Evolutionary conservation across 1,139 yeast species (phyloP), one percentile per base, ranked within the genome.

Genomic region (Saccharomyces hybrid): DNA sequence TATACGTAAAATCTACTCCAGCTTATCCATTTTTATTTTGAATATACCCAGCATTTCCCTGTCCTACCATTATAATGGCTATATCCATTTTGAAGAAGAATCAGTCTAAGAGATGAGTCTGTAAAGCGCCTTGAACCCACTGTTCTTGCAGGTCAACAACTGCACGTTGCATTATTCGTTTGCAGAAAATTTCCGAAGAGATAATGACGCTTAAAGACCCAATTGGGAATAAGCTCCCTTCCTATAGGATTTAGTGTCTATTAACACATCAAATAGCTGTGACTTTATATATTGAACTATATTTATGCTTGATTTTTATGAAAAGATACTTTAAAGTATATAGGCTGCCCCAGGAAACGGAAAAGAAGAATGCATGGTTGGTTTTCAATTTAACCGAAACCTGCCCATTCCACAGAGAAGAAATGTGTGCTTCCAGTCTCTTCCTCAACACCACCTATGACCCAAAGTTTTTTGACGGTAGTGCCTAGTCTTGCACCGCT

Each of bases 401-500:
- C 93, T 0, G 93, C 84, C 95, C 95, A 87, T 67, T 85, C 91
- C 1, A 87, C 72, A 0, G 90, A 83, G 64, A 80, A 86, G 55
- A 77, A 74, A 26, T 66, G 64, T 7, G 51, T 50, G n/a, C 52
- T 54, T 7, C 49, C 28, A 1, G 56, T 61, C 5, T 63, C 64
- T 11, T 59, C 58, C 44, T 57, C 58, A 26, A 66, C 71, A 28
- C 80, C 85, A 2, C 84, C 82, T 5, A 91, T 69, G 8, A 88
- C 80, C 87, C 90, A 87, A 42, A 86, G 76, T 69, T 93, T 93
- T 68, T 93, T 91, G 8, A 93, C 98, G 1, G 95, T 85, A 0
- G 98, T 90, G 0, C 96, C 96, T 54, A 93, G 72, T 59, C 99
- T 75, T 0, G 98, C 97, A 26, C 96, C 90, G 27, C 85, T 84